phyloP scores from a whole-genome alignment of 116 monocot genomes.

The Iris pallida region DNA sequence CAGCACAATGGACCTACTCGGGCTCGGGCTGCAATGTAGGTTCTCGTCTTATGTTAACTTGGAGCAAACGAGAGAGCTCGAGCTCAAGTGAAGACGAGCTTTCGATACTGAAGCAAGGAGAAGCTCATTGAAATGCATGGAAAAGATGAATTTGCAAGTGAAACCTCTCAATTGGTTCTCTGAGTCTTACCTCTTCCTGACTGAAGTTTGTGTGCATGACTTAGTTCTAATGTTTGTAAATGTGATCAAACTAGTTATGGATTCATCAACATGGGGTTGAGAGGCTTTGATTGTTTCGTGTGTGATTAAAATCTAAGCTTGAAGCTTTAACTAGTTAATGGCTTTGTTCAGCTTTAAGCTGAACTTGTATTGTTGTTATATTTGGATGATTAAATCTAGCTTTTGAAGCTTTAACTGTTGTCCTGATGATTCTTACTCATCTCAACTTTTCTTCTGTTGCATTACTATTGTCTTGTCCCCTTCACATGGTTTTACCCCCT shows the following conservation, averaged over 20 bases:
- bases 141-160: not conserved
- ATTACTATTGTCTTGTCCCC: too few relatives aligned
- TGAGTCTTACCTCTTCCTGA: not conserved
- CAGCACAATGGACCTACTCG: too few relatives aligned
- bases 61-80: not conserved
- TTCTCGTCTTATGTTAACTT: not conserved
- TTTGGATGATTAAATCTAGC: too few relatives aligned
- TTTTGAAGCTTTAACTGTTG: too few relatives aligned
- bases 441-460: too few relatives aligned
- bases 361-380: too few relatives aligned
- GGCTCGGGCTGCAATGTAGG: too few relatives aligned
- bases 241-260: not conserved
- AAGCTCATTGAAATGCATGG: not conserved
- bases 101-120: not conserved
- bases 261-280: slow-evolving; percentile 4
- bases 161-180: not conserved
- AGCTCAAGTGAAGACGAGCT: not conserved
- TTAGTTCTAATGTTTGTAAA: not conserved
- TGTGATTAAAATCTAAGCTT: not conserved
- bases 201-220: not conserved
- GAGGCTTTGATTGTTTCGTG: not conserved
- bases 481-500: too few relatives aligned
- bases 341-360: too few relatives aligned
- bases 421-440: too few relatives aligned
- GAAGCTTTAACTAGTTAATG: not conserved